Evolutionary conservation across 129 eudicot genomes (phyloP).

Genomic region (Centella asiatica): DNA sequence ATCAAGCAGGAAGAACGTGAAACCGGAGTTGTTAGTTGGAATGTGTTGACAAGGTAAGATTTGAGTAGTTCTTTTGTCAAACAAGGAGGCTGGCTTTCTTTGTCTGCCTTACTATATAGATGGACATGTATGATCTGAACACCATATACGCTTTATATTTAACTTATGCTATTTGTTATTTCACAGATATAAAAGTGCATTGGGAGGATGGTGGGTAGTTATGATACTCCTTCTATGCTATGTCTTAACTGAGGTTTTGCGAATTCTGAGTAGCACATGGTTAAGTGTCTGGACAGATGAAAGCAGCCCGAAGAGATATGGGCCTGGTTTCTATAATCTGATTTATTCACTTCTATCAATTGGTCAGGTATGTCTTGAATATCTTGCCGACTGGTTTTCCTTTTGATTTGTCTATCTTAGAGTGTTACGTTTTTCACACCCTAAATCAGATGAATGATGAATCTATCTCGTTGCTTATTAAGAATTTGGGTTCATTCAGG

Average conservation of each 20-base stretch:
- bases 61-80: not conserved
- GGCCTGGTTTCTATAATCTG: conserved; percentile 61
- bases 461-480: conserved; percentile 3
- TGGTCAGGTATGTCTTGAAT: conserved; percentile 54
- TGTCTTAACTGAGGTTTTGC: conserved; percentile 58
- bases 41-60: conserved; percentile 74
- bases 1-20: conserved; percentile 91
- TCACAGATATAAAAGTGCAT: conserved; percentile 75
- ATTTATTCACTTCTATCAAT: conserved; percentile 78
- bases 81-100: not conserved
- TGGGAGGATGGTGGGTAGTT: conserved; percentile 92
- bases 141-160: not conserved
- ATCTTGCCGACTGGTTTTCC: not conserved
- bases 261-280: conserved; percentile 92
- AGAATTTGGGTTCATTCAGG: conserved; percentile 34
- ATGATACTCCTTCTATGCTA: conserved; percentile 60
- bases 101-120: not conserved
- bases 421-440: not conserved
- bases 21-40: conserved; percentile 80
- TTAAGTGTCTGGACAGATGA: conserved; percentile 86
- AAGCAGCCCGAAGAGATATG: conserved; percentile 50
- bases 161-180: not conserved
- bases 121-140: not conserved
- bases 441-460: not conserved
- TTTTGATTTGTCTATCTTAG: not conserved